Base-by-base conservation (phyloP, 768 basidiomycete species). In the Suillus lakei region DNA sequence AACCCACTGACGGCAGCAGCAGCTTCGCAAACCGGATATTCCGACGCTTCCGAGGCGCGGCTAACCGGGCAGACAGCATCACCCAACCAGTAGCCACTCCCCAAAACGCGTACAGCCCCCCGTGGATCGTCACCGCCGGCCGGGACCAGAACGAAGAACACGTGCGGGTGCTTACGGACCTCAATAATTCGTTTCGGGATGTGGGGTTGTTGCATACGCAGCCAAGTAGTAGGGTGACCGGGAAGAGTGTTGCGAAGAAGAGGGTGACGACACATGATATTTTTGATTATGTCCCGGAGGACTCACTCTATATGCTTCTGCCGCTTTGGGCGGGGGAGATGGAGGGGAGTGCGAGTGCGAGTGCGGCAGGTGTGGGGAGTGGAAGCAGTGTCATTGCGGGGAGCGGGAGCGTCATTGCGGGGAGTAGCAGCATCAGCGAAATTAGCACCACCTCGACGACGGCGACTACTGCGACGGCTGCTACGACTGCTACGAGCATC, bases 301-400 rank as follows among this genome's bases (percentile, higher is more conserved):
- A 93, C 16, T 86, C 86, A 28, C 79, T 93, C 60, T 92, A 90
- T 74, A 94, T 95, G 93, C 83, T 93, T 30, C 81, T 95, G 21
- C 93, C 93, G 18, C 81, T 95, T n/a, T 95, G 92, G 92, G 87
- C 90, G 10, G 85, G 88, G 21, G 89, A 91, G 68, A 91, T 86
- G 1, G 91, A 91, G 26, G 50, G 50, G 9, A 3, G 16, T 9
- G 50, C 4, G 6, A 34, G 34, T 34, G n/a, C n/a, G n/a, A n/a
- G n/a, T n/a, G n/a, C n/a, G n/a, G n/a, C n/a, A n/a, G n/a, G 48
- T 23, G 23, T 50, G 15, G 50, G 26, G 8, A 26, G 48, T 26
- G 48, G 48, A 13, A 51, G 26, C 26, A 51, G 34, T 8, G 8
- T 51, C 50, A 28, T 28, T 7, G 26, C 50, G 50, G 48, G 23